phyloP scores from a whole-genome alignment of 2,329 filamentous ascomycete species.

The Apiospora saccharicola region DNA sequence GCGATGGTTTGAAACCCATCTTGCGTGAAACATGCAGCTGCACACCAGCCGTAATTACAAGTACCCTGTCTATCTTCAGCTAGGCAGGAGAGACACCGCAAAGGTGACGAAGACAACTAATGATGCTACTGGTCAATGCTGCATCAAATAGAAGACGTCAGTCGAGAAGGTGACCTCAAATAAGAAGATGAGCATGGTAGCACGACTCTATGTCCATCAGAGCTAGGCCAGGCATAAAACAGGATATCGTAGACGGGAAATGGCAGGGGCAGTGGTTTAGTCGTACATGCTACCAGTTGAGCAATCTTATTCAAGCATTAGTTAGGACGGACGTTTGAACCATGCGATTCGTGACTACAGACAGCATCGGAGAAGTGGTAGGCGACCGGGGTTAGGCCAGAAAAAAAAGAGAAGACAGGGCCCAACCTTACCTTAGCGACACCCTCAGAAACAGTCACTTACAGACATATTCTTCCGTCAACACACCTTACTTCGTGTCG shows the following conservation, averaged over 20 bases:
- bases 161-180: neutral
- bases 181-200: neutral
- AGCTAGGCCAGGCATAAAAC: slow-evolving; percentile 20
- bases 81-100: neutral
- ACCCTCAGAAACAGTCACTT: neutral
- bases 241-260: neutral
- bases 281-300: slow-evolving; percentile 6
- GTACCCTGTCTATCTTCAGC: neutral
- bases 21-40: slow-evolving; percentile 9
- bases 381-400: neutral
- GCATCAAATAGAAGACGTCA: slow-evolving; percentile 7
- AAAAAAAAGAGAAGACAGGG: neutral
- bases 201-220: slow-evolving; percentile 1
- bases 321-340: neutral
- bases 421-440: neutral
- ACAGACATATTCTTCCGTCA: neutral
- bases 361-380: neutral
- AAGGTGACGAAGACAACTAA: neutral
- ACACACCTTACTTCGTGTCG: slow-evolving; percentile 6
- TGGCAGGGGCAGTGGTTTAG: neutral
- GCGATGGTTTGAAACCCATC: neutral
- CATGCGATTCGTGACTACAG: neutral
- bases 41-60: slow-evolving; percentile 17
- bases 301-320: neutral
- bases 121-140: neutral